Evolutionary conservation across 2,329 filamentous ascomycete genomes (phyloP).

Genomic region (Neopestalotiopsis rosae): DNA sequence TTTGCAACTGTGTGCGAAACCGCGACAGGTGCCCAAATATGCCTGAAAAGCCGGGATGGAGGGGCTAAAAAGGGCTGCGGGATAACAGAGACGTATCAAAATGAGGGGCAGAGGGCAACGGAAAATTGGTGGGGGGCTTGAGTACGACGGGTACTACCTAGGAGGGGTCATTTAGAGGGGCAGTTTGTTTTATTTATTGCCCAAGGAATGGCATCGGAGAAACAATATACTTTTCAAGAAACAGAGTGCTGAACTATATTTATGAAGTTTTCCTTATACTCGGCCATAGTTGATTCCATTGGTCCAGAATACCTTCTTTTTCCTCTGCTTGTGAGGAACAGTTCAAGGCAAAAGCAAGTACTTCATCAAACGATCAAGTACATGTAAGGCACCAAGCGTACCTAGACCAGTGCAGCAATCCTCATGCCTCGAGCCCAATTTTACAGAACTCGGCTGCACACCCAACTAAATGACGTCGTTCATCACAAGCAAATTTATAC

Average conservation of each 20-base stretch:
- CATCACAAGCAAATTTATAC: slow-evolving; percentile 1
- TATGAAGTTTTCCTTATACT: no score
- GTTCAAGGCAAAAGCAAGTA: background rate
- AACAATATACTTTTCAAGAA: no score
- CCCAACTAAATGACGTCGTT: slow-evolving; percentile 6
- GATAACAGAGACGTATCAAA: slow-evolving; percentile 3
- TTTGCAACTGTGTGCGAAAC: slow-evolving; percentile 16
- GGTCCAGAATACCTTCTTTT: no score
- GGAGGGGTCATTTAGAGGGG: no score
- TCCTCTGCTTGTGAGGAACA: no score
- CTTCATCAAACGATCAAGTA: background rate
- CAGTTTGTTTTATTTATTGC: no score
- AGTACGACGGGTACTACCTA: no score
- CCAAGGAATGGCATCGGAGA: no score
- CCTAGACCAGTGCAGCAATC: background rate
- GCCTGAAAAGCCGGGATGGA: slow-evolving; percentile 7
- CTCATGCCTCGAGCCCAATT: background rate
- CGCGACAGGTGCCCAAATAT: slow-evolving; percentile 11
- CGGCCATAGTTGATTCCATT: no score
- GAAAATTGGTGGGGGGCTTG: background rate
- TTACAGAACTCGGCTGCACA: background rate
- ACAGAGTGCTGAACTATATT: no score
- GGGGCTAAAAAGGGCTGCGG: slow-evolving; percentile 8
- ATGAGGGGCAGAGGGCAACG: slow-evolving; percentile 6
- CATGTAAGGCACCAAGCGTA: background rate